Conservation (phyloP, 2,329 filamentous ascomycete genomes). For the Trichoderma atrobrunneum region DNA sequence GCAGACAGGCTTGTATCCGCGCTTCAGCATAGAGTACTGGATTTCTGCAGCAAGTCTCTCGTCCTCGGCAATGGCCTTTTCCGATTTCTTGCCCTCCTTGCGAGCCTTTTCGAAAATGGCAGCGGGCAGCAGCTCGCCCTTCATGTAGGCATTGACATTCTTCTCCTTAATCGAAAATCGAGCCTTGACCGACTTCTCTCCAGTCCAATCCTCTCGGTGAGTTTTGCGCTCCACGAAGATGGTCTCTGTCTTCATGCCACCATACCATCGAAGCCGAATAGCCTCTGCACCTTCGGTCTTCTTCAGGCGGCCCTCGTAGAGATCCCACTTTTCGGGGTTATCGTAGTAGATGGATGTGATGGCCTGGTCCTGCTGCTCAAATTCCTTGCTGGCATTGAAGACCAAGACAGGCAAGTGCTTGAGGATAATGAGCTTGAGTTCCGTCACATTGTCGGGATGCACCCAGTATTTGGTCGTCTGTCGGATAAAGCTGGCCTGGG, state of each 20-base stretch:
- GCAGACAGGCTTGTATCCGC: conserved; percentile 83
- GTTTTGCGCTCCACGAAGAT: conserved; percentile 98
- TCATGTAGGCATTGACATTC: conserved; percentile 88
- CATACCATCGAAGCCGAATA: conserved; percentile 95
- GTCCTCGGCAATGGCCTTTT: conserved; percentile 86
- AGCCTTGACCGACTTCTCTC: conserved; percentile 97
- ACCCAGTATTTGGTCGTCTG: conserved; percentile 99
- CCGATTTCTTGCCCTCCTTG: conserved; percentile 89
- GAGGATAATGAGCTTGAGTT: conserved; percentile 94
- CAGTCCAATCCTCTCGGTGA: conserved; percentile 98
- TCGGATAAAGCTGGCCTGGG: conserved; percentile 91
- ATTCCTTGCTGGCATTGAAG: conserved; percentile 96
- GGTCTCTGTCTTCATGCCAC: conserved; percentile 89
- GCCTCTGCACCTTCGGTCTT: conserved; percentile 98
- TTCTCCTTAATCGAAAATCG: conserved; percentile 96
- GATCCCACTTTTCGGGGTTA: conserved; percentile 87
- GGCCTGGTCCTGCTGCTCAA: conserved; percentile 82
- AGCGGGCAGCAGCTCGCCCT: conserved; percentile 77
- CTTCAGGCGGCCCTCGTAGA: conserved; percentile 91
- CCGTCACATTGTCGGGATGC: conserved; percentile 95
- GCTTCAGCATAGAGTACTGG: conserved; percentile 87
- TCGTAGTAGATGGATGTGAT: conserved; percentile 99
- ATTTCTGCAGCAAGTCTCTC: conserved; percentile 88
- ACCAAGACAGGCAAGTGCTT: conserved; percentile 97
- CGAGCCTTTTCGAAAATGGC: conserved; percentile 95